Evolutionary conservation across 1,284 basidiomycete genomes (phyloP), one percentile per base, ranked within the genome.

Genomic region (Rhodotorula sp.): DNA sequence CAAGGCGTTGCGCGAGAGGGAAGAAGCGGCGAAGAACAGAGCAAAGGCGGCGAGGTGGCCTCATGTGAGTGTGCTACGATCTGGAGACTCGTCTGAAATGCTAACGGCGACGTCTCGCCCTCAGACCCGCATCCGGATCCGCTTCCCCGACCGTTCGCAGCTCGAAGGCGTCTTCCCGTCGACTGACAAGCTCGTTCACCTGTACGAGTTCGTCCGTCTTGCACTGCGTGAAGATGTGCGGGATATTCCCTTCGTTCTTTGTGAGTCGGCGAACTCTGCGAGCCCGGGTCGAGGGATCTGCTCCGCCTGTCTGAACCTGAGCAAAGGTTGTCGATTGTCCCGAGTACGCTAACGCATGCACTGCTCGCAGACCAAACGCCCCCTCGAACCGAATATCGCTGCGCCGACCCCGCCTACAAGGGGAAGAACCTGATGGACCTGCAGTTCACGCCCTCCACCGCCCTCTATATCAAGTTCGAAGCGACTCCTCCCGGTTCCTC

Each of bases 161-260:
- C 83, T 95, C n/a, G 92, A 95, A 81, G 87, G 86, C 73, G 80
- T 82, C 0, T 93, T 94, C 76, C 86, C 1, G 90, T 90, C 46
- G 9, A 85, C 84, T 1, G 86, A 88, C 78, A 91, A 89, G 77
- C 91, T 94, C 67, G 85, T 85, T 61, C 84, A 87, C 4, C 85
- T 94, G 4, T 94, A 94, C 78, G 88, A 87, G 6, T 92, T 94
- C 75, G 89, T 94, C 55, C 85, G 90, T 30, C 81, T 83, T n/a
- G 85, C 85, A 30, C 81, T 94, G 53, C 82, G 85, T 49, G 89
- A 90, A 60, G 88, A 89, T 71, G 85, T 87, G 46, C 87, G 88
- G 76, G 83, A 86, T 7, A 86, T 87, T 80, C 90, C 90, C 73
- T 93, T 92, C 76, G 84, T 91, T 32, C 83, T 94, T 58, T 94